Evolutionary conservation across 2,329 filamentous ascomycete genomes (phyloP).

Genomic region (Claviceps sp.): DNA sequence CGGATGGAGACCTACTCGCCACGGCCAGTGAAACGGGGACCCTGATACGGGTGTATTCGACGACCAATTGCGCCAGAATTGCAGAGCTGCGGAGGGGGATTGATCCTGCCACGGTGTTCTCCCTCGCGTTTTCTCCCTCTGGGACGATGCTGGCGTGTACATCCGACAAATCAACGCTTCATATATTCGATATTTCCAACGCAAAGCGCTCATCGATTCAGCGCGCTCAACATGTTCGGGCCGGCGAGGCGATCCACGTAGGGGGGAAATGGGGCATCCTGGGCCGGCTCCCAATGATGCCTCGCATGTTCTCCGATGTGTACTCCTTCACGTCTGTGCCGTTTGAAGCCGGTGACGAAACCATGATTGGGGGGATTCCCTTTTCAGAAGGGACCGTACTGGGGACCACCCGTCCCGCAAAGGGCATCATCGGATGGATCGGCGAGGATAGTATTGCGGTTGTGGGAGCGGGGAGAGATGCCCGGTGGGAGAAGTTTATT

Average conservation of each 20-base stretch:
- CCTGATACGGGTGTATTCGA: constrained; percentile 73
- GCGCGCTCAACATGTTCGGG: constrained; percentile 17
- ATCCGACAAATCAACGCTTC: constrained; percentile 90
- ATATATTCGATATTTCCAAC: constrained; percentile 77
- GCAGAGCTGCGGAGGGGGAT: constrained; percentile 80
- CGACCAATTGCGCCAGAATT: constrained; percentile 64
- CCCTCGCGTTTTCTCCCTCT: constrained; percentile 73
- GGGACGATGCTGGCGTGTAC: constrained; percentile 75
- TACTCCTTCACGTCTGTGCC: constrained; percentile 73
- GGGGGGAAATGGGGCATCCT: constrained; percentile 76
- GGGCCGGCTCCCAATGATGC: constrained; percentile 70
- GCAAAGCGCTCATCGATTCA: constrained; percentile 26
- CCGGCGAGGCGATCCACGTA: constrained; percentile 16
- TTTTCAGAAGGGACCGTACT: constrained; percentile 32
- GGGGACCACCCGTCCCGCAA: constrained; percentile 48
- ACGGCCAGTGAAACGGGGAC: constrained; percentile 89
- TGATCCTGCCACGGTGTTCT: constrained; percentile 78
- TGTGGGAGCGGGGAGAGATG: constrained; percentile 65
- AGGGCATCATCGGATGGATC: constrained; percentile 78
- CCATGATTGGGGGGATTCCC: constrained; percentile 29
- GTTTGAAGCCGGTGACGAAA: constrained; percentile 75
- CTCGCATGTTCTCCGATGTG: constrained; percentile 74
- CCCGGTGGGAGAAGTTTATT: constrained; percentile 78
- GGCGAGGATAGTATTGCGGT: constrained; percentile 61
- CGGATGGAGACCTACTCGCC: constrained; percentile 67